These are phyloP conservation scores for Marsdenia floribunda DNA, from an alignment of 257 asterid genomes.

Conservation along the genomic window DNA sequence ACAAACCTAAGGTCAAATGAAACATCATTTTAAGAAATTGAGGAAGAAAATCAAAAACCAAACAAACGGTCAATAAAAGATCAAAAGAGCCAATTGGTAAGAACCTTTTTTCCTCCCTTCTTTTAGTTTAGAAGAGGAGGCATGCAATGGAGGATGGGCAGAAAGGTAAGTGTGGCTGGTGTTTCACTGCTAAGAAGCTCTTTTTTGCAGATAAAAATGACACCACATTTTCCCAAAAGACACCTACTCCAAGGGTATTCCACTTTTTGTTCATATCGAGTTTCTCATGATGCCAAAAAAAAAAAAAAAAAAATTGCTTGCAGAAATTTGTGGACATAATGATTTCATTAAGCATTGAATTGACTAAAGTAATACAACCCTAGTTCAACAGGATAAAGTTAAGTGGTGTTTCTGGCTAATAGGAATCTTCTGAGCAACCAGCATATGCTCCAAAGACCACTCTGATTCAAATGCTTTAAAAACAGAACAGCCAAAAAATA, in stretches of 20 bases:
- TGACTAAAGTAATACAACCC: background rate
- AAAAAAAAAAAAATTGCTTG: background rate
- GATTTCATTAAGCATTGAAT: background rate
- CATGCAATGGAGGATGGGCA: background rate
- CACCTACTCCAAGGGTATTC: constrained; percentile 5
- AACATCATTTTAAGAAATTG: background rate
- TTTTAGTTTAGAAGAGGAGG: background rate
- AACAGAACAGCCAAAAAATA: background rate
- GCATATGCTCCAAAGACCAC: background rate
- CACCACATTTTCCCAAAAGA: background rate
- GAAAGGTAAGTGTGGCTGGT: too few relatives aligned
- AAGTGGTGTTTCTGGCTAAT: too few relatives aligned
- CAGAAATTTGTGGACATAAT: background rate
- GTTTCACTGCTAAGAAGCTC: too few relatives aligned
- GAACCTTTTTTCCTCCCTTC: background rate
- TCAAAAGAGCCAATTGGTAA: background rate
- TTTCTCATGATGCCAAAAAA: background rate
- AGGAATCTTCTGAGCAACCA: background rate
- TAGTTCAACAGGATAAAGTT: background rate
- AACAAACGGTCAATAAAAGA: background rate
- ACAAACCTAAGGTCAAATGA: constrained; percentile 57
- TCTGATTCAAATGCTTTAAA: background rate
- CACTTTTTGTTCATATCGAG: background rate
- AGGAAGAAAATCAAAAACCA: too few relatives aligned
- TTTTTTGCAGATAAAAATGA: background rate